Evolutionary conservation across 257 asterid species (phyloP), one percentile per base, ranked within the genome.

Genomic region (Parsonsia alboflavescens): DNA sequence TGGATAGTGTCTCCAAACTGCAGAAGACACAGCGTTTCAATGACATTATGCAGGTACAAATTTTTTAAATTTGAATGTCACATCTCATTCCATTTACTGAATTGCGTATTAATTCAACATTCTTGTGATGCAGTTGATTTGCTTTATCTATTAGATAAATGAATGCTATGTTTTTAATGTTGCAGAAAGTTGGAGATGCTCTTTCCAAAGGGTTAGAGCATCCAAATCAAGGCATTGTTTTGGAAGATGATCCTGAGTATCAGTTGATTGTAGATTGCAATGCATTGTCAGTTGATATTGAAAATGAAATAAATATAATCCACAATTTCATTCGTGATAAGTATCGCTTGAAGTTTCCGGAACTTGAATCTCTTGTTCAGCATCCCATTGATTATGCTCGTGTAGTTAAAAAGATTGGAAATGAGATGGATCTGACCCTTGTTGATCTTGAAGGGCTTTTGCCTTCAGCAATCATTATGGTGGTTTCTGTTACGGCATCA

Each of bases 311-410:
- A 39, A 89, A 87, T 74, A 90, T 94, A 68, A 89, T 92, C 83
- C 99, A 94, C 85, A 94, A 89, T 76, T 94, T 94, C 76, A 92
- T 94, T 74, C 97, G 99, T 0, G 99, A 94, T 82, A 94, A 94
- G 83, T 94, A 94, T 62, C 95, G 99, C 10, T 64, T 90, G 64
- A 94, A 94, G 75, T 94, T 94, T 75, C 99, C 99, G 0, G 98
- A 94, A 84, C 96, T 94, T 73, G 97, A 94, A 71, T 92, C 99
- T 30, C 88, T 94, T 59, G 98, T 94, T 68, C 97, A 90, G 79
- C 99, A 94, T 83, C 99, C 99, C 2, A 88, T 94, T 66, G 99
- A 94, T 80, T 94, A 94, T 79, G 97, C 99, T 64, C 90, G 97
- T 71, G 96, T 94, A 46, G 98, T 94, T 69, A 86, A 94, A 73